Percentiles rank a stretch among this genome's conserved stretches.
These are phyloP conservation scores for Phoma sp. DNA, from an alignment of 2,329 filamentous ascomycete species.

Conservation along the genomic window DNA sequence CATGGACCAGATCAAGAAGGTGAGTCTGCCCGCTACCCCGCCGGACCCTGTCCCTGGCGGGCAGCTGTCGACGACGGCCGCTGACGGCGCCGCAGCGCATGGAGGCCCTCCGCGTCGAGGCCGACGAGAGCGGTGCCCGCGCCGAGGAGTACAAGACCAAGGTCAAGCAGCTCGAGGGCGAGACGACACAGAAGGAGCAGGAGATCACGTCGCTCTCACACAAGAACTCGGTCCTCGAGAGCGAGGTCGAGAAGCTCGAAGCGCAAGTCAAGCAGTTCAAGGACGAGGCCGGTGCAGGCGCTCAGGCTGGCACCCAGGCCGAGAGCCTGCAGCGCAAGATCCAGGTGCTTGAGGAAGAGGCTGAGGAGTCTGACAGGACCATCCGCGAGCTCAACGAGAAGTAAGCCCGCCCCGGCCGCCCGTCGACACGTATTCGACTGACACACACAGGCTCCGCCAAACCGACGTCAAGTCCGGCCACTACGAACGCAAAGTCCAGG, in stretches of 20 bases:
- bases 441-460: conserved; percentile 79
- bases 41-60: conserved; percentile 33
- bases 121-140: conserved; percentile 81
- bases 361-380: conserved; percentile 94
- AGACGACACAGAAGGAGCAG: conserved; percentile 96
- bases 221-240: conserved; percentile 91
- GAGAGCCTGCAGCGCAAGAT: conserved; percentile 91
- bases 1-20: conserved; percentile 93
- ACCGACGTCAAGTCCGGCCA: conserved; percentile 99
- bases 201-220: conserved; percentile 96
- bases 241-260: conserved; percentile 93
- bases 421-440: background rate
- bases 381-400: conserved; percentile 98
- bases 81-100: conserved; percentile 73
- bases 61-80: background rate
- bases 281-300: conserved; percentile 81
- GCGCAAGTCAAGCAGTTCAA: conserved; percentile 83
- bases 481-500: conserved; percentile 99
- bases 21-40: conserved; percentile 61
- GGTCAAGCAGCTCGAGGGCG: conserved; percentile 91
- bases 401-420: conserved; percentile 63
- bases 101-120: conserved; percentile 91
- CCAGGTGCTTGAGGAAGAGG: conserved; percentile 97
- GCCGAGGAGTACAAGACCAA: conserved; percentile 86
- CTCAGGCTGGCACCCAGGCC: conserved; percentile 85